These are phyloP conservation scores for Tetrahymena thermophila DNA, from an alignment of 73 alveolate genomes.

Conservation along the genomic window DNA sequence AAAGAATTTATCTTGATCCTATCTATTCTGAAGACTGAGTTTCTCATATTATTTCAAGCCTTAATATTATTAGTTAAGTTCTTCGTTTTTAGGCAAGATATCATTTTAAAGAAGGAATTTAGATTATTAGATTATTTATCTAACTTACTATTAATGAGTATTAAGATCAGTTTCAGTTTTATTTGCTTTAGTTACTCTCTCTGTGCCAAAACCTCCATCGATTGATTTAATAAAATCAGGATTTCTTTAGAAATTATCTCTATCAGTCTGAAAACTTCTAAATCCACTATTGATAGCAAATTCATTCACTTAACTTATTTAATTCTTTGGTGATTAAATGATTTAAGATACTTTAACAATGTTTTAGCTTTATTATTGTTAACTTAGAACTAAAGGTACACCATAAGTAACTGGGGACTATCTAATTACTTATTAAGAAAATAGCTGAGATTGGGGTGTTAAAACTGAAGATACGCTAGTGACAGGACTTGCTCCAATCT, in stretches of 20 bases:
- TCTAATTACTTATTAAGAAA: neutral
- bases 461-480: neutral
- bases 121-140: neutral
- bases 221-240: neutral
- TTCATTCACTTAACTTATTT: neutral
- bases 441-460: neutral
- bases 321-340: neutral
- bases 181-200: neutral
- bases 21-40: neutral
- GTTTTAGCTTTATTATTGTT: neutral
- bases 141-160: neutral
- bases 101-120: neutral
- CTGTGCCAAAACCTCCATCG: neutral
- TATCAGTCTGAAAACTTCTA: neutral
- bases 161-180: neutral
- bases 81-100: neutral
- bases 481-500: neutral
- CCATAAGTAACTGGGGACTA: neutral
- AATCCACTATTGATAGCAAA: neutral
- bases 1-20: neutral
- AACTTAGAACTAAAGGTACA: neutral
- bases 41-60: neutral
- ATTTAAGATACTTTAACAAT: neutral
- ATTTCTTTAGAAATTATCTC: neutral
- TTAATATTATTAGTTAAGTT: neutral